A percentile compares a stretch with the other conserved stretches of the same genome.
Conservation (phyloP, 2,329 filamentous ascomycete species). For the Sporothrix protearum region DNA sequence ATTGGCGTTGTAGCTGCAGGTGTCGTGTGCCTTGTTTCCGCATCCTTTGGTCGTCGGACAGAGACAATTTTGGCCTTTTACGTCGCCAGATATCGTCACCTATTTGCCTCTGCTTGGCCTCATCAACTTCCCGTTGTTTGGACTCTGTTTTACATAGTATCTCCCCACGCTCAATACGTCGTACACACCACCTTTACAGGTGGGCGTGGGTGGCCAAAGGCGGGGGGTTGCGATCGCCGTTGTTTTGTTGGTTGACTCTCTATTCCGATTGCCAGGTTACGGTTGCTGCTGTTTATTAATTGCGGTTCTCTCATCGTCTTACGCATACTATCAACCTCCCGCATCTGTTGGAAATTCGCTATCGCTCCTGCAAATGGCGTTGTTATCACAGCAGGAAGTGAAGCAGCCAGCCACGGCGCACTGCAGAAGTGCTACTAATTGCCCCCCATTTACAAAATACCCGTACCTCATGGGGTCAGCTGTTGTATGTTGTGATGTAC, state of each 20-base stretch:
- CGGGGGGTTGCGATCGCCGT: neutral
- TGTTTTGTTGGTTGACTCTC: neutral
- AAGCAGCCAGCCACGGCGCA: neutral
- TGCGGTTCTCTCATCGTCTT: neutral
- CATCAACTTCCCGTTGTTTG: neutral
- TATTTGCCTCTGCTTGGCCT: neutral
- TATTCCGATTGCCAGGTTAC: neutral
- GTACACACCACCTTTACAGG: neutral
- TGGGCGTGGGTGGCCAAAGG: neutral
- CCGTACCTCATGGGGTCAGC: no score
- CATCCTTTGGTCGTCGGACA: neutral
- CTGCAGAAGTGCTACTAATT: neutral
- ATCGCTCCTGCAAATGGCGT: neutral
- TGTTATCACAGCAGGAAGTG: neutral
- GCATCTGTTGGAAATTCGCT: neutral
- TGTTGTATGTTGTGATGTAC: no score
- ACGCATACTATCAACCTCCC: neutral
- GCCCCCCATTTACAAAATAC: no score
- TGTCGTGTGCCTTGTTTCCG: conserved; percentile 14
- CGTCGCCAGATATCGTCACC: neutral
- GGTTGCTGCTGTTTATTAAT: neutral
- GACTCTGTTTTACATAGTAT: neutral
- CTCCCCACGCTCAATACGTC: neutral
- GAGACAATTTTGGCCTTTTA: neutral
- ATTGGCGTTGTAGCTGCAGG: neutral